Percentiles rank a stretch among this genome's conserved stretches.
Evolutionary conservation across 768 basidiomycete genomes (phyloP).

Genomic region (Macrolepiota fuliginosa): DNA sequence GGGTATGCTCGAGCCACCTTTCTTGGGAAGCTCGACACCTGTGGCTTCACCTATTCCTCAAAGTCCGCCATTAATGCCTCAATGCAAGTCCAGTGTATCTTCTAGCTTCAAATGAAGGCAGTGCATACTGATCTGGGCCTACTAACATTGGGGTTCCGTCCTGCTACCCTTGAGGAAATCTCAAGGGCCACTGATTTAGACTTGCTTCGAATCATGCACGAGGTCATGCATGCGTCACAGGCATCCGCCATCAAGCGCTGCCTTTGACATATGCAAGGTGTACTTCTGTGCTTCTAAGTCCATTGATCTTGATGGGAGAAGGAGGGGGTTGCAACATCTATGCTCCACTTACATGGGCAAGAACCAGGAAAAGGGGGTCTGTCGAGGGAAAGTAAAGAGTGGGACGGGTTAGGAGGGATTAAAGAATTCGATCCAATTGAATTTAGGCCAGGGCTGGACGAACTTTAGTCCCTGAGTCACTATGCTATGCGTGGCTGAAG

Average conservation of each 20-base stretch:
- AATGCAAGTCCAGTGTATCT: background rate
- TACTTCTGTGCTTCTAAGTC: background rate
- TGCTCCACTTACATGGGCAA: background rate
- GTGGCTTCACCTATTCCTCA: background rate
- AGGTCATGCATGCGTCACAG: background rate
- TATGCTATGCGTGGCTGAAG: no score
- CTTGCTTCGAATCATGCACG: background rate
- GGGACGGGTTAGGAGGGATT: no score
- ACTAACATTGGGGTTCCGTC: background rate
- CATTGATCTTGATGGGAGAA: background rate
- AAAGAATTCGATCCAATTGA: no score
- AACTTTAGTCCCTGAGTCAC: no score
- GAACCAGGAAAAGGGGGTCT: no score
- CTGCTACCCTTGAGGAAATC: background rate
- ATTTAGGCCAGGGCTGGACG: no score
- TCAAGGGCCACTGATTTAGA: background rate
- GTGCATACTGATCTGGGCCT: background rate
- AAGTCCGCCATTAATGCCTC: background rate
- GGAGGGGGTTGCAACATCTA: background rate
- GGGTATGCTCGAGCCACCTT: background rate
- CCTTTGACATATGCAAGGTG: background rate
- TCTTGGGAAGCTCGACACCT: background rate
- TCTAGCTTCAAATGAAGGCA: background rate
- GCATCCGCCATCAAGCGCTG: background rate
- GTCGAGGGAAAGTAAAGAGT: no score